Conservation (phyloP, 768 basidiomycete genomes). For the Suillus americanus region DNA sequence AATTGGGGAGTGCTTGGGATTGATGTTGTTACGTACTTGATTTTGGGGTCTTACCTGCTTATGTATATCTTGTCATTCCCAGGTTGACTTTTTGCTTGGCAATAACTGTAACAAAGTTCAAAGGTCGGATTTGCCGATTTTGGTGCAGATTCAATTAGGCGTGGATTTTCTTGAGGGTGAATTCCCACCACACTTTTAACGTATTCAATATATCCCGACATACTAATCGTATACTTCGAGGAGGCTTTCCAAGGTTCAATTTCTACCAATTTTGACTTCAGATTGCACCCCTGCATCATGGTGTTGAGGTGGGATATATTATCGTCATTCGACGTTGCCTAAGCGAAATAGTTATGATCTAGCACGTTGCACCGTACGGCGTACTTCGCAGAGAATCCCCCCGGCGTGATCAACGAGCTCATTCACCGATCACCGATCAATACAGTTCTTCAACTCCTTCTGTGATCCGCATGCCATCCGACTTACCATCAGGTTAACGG, state of each 20-base stretch:
- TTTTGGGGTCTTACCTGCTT: conserved; percentile 4
- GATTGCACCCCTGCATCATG: not conserved
- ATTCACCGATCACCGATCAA: not conserved
- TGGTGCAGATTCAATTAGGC: conserved; percentile 1
- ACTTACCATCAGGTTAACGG: not conserved
- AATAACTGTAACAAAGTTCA: conserved; percentile 2
- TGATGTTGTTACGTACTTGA: conserved; percentile 18
- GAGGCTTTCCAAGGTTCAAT: not conserved
- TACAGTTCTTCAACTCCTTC: not conserved
- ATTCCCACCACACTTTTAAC: not conserved
- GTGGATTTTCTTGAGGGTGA: not conserved
- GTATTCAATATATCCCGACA: not conserved
- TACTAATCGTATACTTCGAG: not conserved
- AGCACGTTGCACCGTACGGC: not conserved
- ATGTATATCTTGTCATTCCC: conserved; percentile 1
- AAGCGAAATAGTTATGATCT: not conserved
- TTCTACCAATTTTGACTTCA: not conserved
- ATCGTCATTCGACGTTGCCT: not conserved
- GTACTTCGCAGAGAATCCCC: not conserved
- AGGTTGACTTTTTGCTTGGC: conserved; percentile 1
- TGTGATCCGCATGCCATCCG: not conserved
- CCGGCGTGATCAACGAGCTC: not conserved
- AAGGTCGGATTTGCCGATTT: not conserved
- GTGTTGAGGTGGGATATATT: not conserved
- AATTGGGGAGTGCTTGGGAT: conserved; percentile 23